Percentiles rank a stretch among this genome's conserved stretches.
phyloP scores from a whole-genome alignment of 495 filamentous ascomycete genomes.

The Podospora australis region DNA sequence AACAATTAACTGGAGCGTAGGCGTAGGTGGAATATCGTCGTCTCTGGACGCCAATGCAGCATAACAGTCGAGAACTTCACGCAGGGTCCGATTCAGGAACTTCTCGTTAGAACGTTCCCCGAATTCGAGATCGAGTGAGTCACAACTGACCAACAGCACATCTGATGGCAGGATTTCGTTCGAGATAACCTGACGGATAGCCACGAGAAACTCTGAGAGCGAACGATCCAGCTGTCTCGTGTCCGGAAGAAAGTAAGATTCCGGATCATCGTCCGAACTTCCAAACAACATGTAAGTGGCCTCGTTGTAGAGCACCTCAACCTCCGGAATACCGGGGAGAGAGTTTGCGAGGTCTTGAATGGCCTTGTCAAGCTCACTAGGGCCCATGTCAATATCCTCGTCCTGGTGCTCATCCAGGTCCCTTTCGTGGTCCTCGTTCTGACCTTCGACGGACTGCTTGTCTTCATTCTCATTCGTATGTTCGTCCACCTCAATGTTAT shows the following conservation, averaged over 20 bases:
- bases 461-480: background rate
- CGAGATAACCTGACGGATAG: slow-evolving; percentile 59
- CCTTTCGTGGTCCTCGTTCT: background rate
- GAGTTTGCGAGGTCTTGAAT: slow-evolving; percentile 5
- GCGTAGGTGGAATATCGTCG: background rate
- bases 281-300: slow-evolving; percentile 68
- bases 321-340: slow-evolving; percentile 29
- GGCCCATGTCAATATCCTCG: background rate
- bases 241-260: slow-evolving; percentile 70
- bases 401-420: background rate
- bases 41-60: slow-evolving; percentile 12
- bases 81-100: slow-evolving; percentile 24
- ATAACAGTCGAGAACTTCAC: slow-evolving; percentile 41
- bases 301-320: slow-evolving; percentile 59
- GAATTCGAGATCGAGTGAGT: slow-evolving; percentile 61
- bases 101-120: slow-evolving; percentile 44
- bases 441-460: background rate
- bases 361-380: slow-evolving; percentile 9
- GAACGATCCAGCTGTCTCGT: slow-evolving; percentile 50
- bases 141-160: slow-evolving; percentile 62
- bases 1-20: slow-evolving; percentile 17
- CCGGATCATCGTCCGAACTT: slow-evolving; percentile 54
- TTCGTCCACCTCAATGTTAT: background rate
- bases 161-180: slow-evolving; percentile 61
- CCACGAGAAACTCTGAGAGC: slow-evolving; percentile 55